Base-by-base conservation (phyloP, 306 rosid species). In the cucumber (Cucumis sativus) region DNA sequence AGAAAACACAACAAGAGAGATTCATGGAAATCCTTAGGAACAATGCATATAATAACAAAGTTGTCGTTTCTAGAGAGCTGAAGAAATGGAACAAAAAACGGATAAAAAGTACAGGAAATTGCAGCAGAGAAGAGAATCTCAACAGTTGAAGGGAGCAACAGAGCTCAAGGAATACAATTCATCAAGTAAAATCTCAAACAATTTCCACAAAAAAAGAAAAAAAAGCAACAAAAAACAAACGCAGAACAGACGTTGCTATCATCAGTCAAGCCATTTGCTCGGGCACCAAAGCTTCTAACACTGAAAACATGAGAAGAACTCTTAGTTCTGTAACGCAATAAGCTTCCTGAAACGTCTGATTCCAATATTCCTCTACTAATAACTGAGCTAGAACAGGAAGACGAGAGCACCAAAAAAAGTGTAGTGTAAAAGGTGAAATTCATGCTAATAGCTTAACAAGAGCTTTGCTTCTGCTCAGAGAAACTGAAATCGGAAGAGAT, bases 251-350 rank as follows among this genome's bases (percentile, higher is more conserved):
- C 88, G 16, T 79, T 18, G 80, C 74, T 84, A 60, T 84, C 87
- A 57, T 84, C 87, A 17, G 82, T 84, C 15, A 16, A 84, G 73
- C 87, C 87, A 28, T 86, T 85, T 6, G 86, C 89, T 68, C 16
- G 68, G 52, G 89, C 84, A 17, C 89, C 89, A 66, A 82, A 86
- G 77, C 82, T 86, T 82, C 61, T 78, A 41, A 86, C 89, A 78
- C 77, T 54, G 71, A 78, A 86, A 6, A 74, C 13, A 77, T 8
- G 6, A 62, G 80, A 75, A 62, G 80, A 75, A 63, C 64, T 78
- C 58, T 64, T 51, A 3, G 63, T 51, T 72, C 28, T 51, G 52
- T 51, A 23, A 63, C 65, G 80, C 6, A 73, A 14, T 17, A 68
- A 61, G 61, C 83, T 75, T 43, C 79, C 78, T 28, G 62, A 76